A percentile compares a stretch with the other conserved stretches of the same genome.
These are phyloP conservation scores for Ricinus communis DNA, from an alignment of 345 rosid genomes.

Conservation along the genomic window DNA sequence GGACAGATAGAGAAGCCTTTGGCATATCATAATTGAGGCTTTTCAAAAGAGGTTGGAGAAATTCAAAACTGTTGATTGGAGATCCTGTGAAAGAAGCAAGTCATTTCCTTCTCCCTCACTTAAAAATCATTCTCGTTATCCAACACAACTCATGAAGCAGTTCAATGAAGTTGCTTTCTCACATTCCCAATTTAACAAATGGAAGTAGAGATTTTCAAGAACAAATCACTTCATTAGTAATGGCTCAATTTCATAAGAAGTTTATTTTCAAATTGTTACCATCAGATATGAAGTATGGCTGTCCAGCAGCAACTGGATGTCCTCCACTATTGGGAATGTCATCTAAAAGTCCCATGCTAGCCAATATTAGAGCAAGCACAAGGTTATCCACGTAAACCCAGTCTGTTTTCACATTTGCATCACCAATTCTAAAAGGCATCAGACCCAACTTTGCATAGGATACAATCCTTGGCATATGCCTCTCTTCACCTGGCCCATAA, in stretches of 20 bases:
- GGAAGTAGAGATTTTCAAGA: background rate
- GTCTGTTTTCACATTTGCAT: constrained; percentile 67
- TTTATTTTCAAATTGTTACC: constrained; percentile 44
- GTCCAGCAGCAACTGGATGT: constrained; percentile 79
- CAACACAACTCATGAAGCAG: background rate
- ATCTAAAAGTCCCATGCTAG: constrained; percentile 91
- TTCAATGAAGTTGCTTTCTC: background rate
- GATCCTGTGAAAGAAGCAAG: constrained; percentile 46
- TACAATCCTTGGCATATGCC: constrained; percentile 86
- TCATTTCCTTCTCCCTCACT: background rate
- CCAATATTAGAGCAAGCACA: constrained; percentile 70
- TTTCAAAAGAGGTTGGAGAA: constrained; percentile 62
- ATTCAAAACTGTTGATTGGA: constrained; percentile 85
- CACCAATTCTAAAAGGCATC: constrained; percentile 60
- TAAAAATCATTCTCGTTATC: background rate
- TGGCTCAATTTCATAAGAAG: background rate
- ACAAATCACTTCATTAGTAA: background rate
- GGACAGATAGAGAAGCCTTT: constrained; percentile 50
- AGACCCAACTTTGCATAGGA: constrained; percentile 70
- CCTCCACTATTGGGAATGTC: constrained; percentile 74
- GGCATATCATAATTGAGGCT: constrained; percentile 77
- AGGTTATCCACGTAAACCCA: constrained; percentile 91
- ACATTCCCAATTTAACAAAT: background rate
- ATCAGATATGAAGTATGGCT: constrained; percentile 89
- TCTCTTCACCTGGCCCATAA: constrained; percentile 92